A percentile compares a stretch with the other conserved stretches of the same genome.
Evolutionary conservation across 257 asterid genomes (phyloP).

Genomic region (Solanum medicagineum): DNA sequence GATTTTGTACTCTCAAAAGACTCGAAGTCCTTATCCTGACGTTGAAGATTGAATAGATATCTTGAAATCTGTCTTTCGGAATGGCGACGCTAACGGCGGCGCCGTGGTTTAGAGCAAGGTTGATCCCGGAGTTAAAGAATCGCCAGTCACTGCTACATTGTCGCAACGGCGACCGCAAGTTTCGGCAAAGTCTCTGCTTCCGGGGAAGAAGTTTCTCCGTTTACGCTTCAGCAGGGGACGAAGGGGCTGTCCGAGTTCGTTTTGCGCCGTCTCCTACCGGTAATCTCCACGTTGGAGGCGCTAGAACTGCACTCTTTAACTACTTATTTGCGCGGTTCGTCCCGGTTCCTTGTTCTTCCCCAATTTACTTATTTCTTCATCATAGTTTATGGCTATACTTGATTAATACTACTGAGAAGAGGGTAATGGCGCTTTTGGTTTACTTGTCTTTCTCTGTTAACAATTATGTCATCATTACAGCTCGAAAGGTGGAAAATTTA

Average conservation of each 20-base stretch:
- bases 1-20: neutral
- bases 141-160: neutral
- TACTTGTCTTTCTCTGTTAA: neutral
- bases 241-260: conserved; percentile 58
- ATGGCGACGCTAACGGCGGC: conserved; percentile 37
- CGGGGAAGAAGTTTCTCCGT: conserved; percentile 26
- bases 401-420: neutral
- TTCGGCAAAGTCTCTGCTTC: neutral
- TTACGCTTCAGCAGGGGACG: conserved; percentile 28
- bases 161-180: neutral
- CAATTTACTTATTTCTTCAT: neutral
- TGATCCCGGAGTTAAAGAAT: conserved; percentile 2
- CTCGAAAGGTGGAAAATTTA: conserved; percentile 80
- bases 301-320: conserved; percentile 93
- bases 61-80: neutral
- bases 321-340: conserved; percentile 52
- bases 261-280: conserved; percentile 99
- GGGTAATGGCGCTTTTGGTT: neutral
- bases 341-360: neutral
- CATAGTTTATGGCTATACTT: neutral
- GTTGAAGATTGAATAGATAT: neutral
- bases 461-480: conserved; percentile 2
- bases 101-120: conserved; percentile 34
- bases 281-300: conserved; percentile 96
- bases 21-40: neutral